Evolutionary conservation across 2,329 filamentous ascomycete genomes (phyloP), one percentile per base, ranked within the genome.

Genomic region (Gliomastix tumulicola): DNA sequence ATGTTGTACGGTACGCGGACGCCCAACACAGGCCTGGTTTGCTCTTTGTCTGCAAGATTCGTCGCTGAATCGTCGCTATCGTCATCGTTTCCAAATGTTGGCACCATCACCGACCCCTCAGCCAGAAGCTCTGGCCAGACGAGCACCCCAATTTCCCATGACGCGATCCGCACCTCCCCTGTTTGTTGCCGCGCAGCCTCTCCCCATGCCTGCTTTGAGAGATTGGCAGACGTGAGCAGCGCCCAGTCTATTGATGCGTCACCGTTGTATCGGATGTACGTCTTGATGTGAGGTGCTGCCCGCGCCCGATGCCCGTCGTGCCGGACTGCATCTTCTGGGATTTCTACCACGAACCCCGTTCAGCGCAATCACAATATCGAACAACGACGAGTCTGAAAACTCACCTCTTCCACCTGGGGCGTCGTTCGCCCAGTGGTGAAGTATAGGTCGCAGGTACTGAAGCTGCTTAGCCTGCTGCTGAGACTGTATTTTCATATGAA

Each of bases 151-250:
- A 87, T 74, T 55, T 95, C 88, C 66, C 82, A 95, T 21, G 85
- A 92, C 40, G 82, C 79, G 20, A 94, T 76, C 23, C 81, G 72
- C 21, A 88, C 63, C 48, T 85, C 74, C 1, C 75, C 76, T 0
- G 68, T 63, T 7, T 6, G 13, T 4, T 65, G 56, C 42, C 72
- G 76, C 2, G 55, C 56, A 4, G 73, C 66, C 25, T 83, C 79
- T 2, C 88, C 88, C 89, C 88, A 95, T 0, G 88, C 88, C 58
- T 94, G 88, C 42, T 82, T 90, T 3, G 85, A 92, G 3, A 95
- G 57, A 47, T 94, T 95, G n/a, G 88, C 88, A n/a, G 85, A 92
- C 1, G 87, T 94, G 3, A 94, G 56, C 44, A 95, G 68, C 3
- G 85, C 87, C 89, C 88, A 95, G 51, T 92, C 84, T 27, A 94